Percentiles rank a stretch among this genome's conserved stretches.
Evolutionary conservation across 331 rosid genomes (phyloP).

Genomic region (Telfairia occidentalis): DNA sequence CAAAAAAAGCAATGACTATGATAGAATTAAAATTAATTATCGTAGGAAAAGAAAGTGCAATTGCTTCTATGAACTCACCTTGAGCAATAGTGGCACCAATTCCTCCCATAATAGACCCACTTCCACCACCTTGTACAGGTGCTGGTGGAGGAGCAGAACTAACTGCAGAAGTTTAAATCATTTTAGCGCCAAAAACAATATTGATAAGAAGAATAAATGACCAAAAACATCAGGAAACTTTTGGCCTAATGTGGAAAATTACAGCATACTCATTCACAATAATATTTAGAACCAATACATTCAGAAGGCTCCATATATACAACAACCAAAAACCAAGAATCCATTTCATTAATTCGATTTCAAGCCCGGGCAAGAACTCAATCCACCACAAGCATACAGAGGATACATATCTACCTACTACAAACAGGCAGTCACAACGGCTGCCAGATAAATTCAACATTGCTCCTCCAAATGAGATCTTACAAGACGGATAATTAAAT

Average conservation of each 20-base stretch:
- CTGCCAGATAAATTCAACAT: neutral
- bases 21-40: neutral
- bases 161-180: slow-evolving; percentile 15
- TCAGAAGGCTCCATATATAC: neutral
- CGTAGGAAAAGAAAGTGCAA: neutral
- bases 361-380: too few species aligned
- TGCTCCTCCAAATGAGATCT: neutral
- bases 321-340: neutral
- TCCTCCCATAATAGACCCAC: slow-evolving; percentile 22
- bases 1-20: neutral
- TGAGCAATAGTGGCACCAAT: slow-evolving; percentile 20
- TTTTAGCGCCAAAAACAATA: neutral
- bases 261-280: neutral
- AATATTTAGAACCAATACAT: neutral
- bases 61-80: slow-evolving; percentile 18
- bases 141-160: slow-evolving; percentile 23
- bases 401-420: neutral
- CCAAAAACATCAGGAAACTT: neutral
- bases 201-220: neutral
- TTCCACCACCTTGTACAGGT: slow-evolving; percentile 16
- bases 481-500: neutral
- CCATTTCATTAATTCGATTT: neutral
- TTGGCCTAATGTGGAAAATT: neutral
- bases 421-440: neutral
- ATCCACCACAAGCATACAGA: neutral